Conservation (phyloP, 345 rosid genomes). For the Citrus mangshanensis region DNA sequence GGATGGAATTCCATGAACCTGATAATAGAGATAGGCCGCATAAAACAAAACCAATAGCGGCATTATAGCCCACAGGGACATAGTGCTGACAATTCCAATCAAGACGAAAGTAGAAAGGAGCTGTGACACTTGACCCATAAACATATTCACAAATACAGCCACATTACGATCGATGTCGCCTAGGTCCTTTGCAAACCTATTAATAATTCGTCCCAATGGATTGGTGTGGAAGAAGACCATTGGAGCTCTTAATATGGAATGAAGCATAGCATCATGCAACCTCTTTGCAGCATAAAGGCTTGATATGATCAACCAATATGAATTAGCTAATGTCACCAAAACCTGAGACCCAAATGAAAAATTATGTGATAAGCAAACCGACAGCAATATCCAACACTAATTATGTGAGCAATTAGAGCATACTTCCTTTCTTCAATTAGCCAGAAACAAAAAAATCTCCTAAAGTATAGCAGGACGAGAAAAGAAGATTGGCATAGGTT, state of each 20-base stretch:
- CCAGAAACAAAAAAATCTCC: not conserved
- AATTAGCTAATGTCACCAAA: slow-evolving; percentile 69
- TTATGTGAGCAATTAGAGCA: not conserved
- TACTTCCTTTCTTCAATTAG: not conserved
- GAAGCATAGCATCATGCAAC: slow-evolving; percentile 93
- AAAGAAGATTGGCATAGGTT: not conserved
- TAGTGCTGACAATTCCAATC: slow-evolving; percentile 95
- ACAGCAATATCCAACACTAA: not conserved
- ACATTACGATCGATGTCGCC: slow-evolving; percentile 92
- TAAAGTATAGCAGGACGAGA: not conserved
- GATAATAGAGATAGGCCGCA: slow-evolving; percentile 88
- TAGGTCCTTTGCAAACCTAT: slow-evolving; percentile 95
- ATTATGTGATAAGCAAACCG: not conserved
- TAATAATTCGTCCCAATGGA: slow-evolving; percentile 90
- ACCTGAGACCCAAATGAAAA: slow-evolving; percentile 49
- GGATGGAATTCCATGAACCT: slow-evolving; percentile 45
- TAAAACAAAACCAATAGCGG: slow-evolving; percentile 92
- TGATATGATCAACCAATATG: slow-evolving; percentile 83
- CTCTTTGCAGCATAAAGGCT: slow-evolving; percentile 88
- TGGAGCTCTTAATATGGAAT: slow-evolving; percentile 90
- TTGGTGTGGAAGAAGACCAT: slow-evolving; percentile 97
- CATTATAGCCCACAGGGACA: slow-evolving; percentile 97
- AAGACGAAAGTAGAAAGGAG: slow-evolving; percentile 91
- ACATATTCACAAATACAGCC: slow-evolving; percentile 72
- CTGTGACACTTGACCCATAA: slow-evolving; percentile 75